Percentiles rank a stretch among this genome's conserved stretches.
phyloP scores from a whole-genome alignment of 345 rosid species.

The Zanthoxylum bungeanum region DNA sequence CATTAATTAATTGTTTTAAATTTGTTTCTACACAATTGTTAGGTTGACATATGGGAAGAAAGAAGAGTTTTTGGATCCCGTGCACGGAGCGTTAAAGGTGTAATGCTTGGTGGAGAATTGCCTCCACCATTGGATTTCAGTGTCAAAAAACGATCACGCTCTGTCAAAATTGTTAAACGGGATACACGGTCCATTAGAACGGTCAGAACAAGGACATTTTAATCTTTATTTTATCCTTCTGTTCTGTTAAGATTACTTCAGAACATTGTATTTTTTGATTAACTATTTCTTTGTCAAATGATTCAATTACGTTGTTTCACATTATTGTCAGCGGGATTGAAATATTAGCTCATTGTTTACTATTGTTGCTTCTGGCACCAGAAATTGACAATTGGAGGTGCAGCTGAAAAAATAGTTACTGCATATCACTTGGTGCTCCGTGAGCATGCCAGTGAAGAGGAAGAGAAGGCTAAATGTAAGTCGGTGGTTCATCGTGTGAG shows the following conservation, averaged over 20 bases:
- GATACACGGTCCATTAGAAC: conserved; percentile 80
- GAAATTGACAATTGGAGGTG: conserved; percentile 75
- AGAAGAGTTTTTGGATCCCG: conserved; percentile 91
- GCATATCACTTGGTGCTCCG: conserved; percentile 73
- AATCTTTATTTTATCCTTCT: background rate
- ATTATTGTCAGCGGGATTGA: background rate
- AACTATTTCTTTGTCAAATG: background rate
- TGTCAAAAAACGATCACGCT: conserved; percentile 74
- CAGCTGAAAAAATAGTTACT: conserved; percentile 87
- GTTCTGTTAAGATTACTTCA: background rate
- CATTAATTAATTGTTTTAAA: background rate
- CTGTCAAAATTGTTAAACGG: conserved; percentile 72
- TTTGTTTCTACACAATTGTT: background rate
- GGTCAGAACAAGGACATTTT: conserved; percentile 32
- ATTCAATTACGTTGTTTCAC: conserved; percentile 3
- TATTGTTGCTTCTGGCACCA: conserved; percentile 24
- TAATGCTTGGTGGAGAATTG: conserved; percentile 74
- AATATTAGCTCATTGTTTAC: background rate
- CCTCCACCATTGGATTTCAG: conserved; percentile 71
- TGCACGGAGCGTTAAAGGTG: conserved; percentile 57
- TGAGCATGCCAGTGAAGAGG: conserved; percentile 77
- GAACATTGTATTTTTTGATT: background rate
- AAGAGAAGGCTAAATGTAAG: conserved; percentile 77
- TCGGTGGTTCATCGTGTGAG: conserved; percentile 62
- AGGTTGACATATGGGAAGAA: conserved; percentile 97